These are phyloP conservation scores for Pseudocercospora fuligena DNA, from an alignment of 2,329 filamentous ascomycete genomes.

Conservation along the genomic window DNA sequence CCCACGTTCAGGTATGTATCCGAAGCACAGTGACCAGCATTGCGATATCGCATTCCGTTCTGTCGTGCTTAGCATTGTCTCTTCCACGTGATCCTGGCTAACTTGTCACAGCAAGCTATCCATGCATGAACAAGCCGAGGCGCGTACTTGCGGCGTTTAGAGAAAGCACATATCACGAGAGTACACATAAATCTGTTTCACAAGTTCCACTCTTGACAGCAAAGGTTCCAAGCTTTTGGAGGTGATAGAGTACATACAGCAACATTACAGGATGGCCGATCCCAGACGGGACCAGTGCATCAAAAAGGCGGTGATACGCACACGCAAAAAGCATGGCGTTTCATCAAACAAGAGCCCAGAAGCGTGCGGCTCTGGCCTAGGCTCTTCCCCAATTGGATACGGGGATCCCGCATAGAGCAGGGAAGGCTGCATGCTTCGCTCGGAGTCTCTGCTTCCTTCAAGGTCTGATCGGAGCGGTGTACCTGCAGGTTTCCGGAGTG, in stretches of 20 bases:
- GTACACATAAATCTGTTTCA: constrained; percentile 12
- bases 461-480: constrained; percentile 13
- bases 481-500: constrained; percentile 1
- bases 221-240: constrained; percentile 1
- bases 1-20: constrained; percentile 52
- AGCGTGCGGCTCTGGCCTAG: constrained; percentile 19
- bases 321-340: constrained; percentile 5
- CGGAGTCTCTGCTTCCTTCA: neutral
- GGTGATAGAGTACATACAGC: neutral
- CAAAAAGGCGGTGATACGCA: constrained; percentile 17
- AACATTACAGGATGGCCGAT: neutral
- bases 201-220: constrained; percentile 8
- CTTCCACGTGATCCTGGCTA: constrained; percentile 16
- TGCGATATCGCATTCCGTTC: neutral
- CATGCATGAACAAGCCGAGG: constrained; percentile 29
- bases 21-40: neutral
- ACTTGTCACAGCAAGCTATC: constrained; percentile 67
- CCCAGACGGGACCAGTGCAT: neutral
- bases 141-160: neutral
- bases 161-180: constrained; percentile 5
- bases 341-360: constrained; percentile 9
- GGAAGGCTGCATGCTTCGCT: neutral
- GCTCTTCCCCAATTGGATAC: constrained; percentile 11
- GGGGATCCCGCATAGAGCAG: constrained; percentile 1
- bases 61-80: neutral